Evolutionary conservation across 345 rosid species (phyloP).

Genomic region (Boechera retrofracta): DNA sequence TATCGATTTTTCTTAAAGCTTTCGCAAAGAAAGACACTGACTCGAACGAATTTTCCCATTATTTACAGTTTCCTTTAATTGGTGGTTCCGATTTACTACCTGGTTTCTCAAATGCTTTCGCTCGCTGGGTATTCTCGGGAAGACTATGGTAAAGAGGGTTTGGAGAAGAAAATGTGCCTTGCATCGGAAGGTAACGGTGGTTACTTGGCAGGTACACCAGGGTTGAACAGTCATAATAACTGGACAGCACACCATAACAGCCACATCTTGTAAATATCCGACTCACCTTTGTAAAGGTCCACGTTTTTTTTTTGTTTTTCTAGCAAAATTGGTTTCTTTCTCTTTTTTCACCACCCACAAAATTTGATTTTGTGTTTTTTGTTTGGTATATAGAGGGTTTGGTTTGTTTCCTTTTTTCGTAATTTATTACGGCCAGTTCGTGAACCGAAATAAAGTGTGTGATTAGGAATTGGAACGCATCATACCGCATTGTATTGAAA

Average conservation of each 20-base stretch:
- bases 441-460: background rate
- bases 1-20: background rate
- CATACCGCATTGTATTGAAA: background rate
- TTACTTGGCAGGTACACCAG: constrained; percentile 26
- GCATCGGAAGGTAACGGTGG: constrained; percentile 27
- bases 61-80: constrained; percentile 9
- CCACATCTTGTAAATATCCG: constrained; percentile 38
- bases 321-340: background rate
- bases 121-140: constrained; percentile 40
- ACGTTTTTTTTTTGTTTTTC: background rate
- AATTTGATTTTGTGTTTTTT: constrained; percentile 5
- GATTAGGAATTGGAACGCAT: constrained; percentile 16
- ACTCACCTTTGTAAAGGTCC: constrained; percentile 28
- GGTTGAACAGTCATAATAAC: constrained; percentile 6
- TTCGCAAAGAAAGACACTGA: constrained; percentile 32
- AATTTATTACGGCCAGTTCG: background rate
- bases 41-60: background rate
- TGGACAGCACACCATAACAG: constrained; percentile 10
- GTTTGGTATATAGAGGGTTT: constrained; percentile 27
- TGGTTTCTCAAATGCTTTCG: constrained; percentile 42
- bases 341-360: background rate
- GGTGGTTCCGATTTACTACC: constrained; percentile 16
- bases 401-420: background rate
- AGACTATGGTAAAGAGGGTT: constrained; percentile 27
- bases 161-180: constrained; percentile 15